Percentiles rank a stretch among this genome's conserved stretches.
These are phyloP conservation scores for Cercospora beticola DNA, from an alignment of 2,329 filamentous ascomycete species.

Conservation along the genomic window DNA sequence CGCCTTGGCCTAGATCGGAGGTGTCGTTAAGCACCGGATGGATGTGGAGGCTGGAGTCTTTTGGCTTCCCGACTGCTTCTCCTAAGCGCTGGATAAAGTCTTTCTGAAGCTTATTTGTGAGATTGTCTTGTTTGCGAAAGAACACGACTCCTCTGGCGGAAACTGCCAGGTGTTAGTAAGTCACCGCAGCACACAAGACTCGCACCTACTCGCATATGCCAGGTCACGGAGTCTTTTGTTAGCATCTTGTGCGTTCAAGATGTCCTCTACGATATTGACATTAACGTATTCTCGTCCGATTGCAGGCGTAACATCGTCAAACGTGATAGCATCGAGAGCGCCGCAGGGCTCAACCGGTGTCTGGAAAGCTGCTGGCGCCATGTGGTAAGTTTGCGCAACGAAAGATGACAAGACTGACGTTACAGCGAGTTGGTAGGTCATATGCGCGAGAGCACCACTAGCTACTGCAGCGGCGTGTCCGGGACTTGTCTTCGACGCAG, in stretches of 20 bases:
- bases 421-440: neutral
- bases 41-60: conserved; percentile 59
- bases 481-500: neutral
- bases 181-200: neutral
- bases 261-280: conserved; percentile 37
- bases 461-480: neutral
- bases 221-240: conserved; percentile 43
- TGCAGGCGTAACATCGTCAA: conserved; percentile 52
- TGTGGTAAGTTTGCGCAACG: neutral
- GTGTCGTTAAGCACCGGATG: conserved; percentile 56
- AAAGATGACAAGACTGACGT: neutral
- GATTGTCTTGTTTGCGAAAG: conserved; percentile 61
- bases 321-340: conserved; percentile 44
- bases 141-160: conserved; percentile 69
- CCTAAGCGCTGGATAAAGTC: conserved; percentile 61
- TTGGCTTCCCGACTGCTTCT: conserved; percentile 58
- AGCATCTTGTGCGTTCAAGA: conserved; percentile 38
- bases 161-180: conserved; percentile 45
- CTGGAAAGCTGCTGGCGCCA: neutral
- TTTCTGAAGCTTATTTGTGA: conserved; percentile 64
- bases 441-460: neutral
- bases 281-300: conserved; percentile 52
- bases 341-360: conserved; percentile 42
- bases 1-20: conserved; percentile 44
- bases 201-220: conserved; percentile 57